Evolutionary conservation across 176 grass and related monocot genomes (phyloP), one percentile per base, ranked within the genome.

Genomic region (Carex pumila): DNA sequence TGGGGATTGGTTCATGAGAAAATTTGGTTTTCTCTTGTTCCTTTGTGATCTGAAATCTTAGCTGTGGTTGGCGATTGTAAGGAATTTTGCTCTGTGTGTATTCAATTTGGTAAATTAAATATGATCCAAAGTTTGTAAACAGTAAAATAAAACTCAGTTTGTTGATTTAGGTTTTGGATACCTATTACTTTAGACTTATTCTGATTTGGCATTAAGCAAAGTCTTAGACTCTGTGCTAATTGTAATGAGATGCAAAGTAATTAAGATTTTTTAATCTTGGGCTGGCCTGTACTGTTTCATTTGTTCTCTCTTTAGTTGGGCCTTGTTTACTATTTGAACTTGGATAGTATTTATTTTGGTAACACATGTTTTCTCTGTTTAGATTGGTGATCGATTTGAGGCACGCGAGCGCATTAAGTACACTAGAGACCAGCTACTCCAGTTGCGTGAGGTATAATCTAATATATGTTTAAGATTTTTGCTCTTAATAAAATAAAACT

Each of bases 361-460:
- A 74, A 2, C 19, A 25, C 50, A 12, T 71, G 22, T 32, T 32
- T 62, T 69, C 17, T 77, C 81, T 49, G 17, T 75, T 71, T 87
- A 98, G 95, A 83, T 87, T 77, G 91, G 92, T 60, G 95, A 95
- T 57, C 85, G 94, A 62, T 93, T 88, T 58, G 93, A 95, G 80
- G 63, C 85, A 6, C 93, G 83, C 0, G 93, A 93, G 30, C 91
- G 83, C 55, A 57, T 93, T 65, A 74, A 83, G 72, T 95, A 99
- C 79, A 88, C 96, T 89, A 99, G 89, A 71, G 92, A 99, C 41
- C 88, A 89, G 86, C 93, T 99, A 92, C 85, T 99, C 11, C 86
- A 95, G 29, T 72, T 99, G 19, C 91, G 72, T 22, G 87, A 94
- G 93, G 96, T 99, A 92, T 54, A 50, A 2, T 52, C 11, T 53